phyloP scores from a whole-genome alignment of 2,329 filamentous ascomycete species.

The Pleurostoma richardsiae region DNA sequence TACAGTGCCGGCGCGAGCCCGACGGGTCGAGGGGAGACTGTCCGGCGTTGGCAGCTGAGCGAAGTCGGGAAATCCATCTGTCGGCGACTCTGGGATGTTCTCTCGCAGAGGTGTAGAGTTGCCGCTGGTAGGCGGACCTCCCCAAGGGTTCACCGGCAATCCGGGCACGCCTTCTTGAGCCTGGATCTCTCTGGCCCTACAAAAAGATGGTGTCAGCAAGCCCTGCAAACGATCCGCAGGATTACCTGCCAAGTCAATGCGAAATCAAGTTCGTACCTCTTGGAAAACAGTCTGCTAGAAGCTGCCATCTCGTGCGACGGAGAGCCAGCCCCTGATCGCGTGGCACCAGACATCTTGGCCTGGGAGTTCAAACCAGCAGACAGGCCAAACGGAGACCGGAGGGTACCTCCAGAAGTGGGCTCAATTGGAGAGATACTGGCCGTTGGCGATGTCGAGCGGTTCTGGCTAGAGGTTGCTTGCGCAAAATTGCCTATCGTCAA shows the following conservation, averaged over 20 bases:
- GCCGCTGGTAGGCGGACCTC: slow-evolving; percentile 91
- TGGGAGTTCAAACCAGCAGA: slow-evolving; percentile 56
- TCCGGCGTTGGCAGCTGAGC: slow-evolving; percentile 65
- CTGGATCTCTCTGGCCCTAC: slow-evolving; percentile 93
- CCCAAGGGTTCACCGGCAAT: slow-evolving; percentile 72
- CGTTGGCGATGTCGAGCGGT: slow-evolving; percentile 74
- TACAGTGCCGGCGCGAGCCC: slow-evolving; percentile 90
- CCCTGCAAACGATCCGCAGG: too few species aligned
- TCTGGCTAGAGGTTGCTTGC: slow-evolving; percentile 59
- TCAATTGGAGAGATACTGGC: slow-evolving; percentile 78
- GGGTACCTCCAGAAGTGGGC: slow-evolving; percentile 52
- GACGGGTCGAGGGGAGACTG: slow-evolving; percentile 62
- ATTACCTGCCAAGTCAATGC: not conserved
- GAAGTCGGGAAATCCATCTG: slow-evolving; percentile 92
- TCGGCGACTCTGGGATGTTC: slow-evolving; percentile 95
- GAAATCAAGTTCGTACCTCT: slow-evolving; percentile 62
- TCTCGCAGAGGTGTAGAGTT: slow-evolving; percentile 95
- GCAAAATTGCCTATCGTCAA: slow-evolving; percentile 79
- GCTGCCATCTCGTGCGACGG: slow-evolving; percentile 85
- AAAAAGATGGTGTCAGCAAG: not conserved
- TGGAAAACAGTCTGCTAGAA: slow-evolving; percentile 74
- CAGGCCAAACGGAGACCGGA: slow-evolving; percentile 70
- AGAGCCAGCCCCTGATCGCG: slow-evolving; percentile 86
- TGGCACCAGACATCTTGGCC: slow-evolving; percentile 52
- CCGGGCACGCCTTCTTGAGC: slow-evolving; percentile 83